phyloP scores from a whole-genome alignment of 2,329 filamentous ascomycete genomes.

The Microdochium nivale region DNA sequence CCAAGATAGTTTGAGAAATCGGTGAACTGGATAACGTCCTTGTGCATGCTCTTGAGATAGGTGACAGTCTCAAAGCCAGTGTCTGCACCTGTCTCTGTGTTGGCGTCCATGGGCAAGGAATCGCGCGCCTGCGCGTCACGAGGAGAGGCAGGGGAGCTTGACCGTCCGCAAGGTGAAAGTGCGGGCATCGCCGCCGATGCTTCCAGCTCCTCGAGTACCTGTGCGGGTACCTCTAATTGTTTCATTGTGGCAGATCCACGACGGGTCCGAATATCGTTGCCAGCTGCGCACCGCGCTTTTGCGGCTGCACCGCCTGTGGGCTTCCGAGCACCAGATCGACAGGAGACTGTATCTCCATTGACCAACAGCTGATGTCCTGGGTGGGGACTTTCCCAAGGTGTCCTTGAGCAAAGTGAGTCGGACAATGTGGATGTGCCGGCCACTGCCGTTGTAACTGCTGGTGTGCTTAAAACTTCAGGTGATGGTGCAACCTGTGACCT shows the following conservation, averaged over 20 bases:
- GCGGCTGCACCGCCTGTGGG: constrained; percentile 38
- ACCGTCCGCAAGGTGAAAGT: constrained; percentile 3
- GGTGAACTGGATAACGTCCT: constrained; percentile 15
- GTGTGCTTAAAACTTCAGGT: constrained; percentile 25
- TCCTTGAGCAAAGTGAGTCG: constrained; percentile 10
- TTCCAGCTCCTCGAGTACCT: constrained; percentile 14
- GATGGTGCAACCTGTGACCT: constrained; percentile 47
- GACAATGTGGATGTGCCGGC: constrained; percentile 11
- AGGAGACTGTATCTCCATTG: constrained; percentile 8
- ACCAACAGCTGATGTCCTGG: constrained; percentile 25
- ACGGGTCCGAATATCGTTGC: constrained; percentile 12
- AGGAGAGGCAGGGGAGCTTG: constrained; percentile 10
- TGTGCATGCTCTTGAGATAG: constrained; percentile 3
- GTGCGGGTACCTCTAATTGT: constrained; percentile 20
- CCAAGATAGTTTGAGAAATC: constrained; percentile 30
- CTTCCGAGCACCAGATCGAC: constrained; percentile 18
- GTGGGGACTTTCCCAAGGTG: constrained; percentile 35
- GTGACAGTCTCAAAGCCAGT: constrained; percentile 14
- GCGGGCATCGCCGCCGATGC: constrained; percentile 7
- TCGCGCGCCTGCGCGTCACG: constrained; percentile 7
- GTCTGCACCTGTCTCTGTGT: constrained; percentile 14
- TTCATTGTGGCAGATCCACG: constrained; percentile 16
- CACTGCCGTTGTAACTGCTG: constrained; percentile 10
- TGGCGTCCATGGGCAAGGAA: constrained; percentile 9
- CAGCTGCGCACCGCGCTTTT: constrained; percentile 27